Evolutionary conservation across 495 filamentous ascomycete species (phyloP), one percentile per base, ranked within the genome.

Genomic region (Achaetomiella virescens): DNA sequence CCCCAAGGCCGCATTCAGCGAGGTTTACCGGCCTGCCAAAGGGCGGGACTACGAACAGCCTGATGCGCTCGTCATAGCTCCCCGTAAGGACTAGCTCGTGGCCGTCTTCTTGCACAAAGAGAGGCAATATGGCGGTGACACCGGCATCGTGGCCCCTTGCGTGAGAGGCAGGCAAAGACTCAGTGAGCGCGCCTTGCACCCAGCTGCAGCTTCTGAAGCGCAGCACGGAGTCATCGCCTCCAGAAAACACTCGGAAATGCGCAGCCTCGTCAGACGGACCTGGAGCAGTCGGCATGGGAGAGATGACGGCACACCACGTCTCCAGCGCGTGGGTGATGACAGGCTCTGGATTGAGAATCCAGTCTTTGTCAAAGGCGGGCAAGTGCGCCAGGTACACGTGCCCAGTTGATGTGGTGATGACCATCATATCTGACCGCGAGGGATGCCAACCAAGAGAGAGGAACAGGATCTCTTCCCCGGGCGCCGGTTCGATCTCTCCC

Each of bases 31-130:
- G 62, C 25, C 49, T 64, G 14, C 65, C 51, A 24, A 17, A 79
- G 61, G 25, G 85, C 71, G 47, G 81, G 42, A 77, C 55, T 0
- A 68, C 58, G 48, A 74, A 87, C 21, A 95, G 73, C 33, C 93
- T 79, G 36, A 97, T 72, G 65, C 77, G 72, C 59, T 98, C 95
- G 59, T 98, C 93, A 67, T 97, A 98, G 64, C 89, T 92, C 11
- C 93, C 93, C 3, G 91, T 97, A 29, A 96, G 62, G 8, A 96
- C 58, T 7, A 90, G 59, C 18, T 77, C 76, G 0, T 72, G 70
- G 17, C 65, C 70, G 18, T 70, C 70, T 24, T 60, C 48, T 4
- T 68, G 46, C 9, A 79, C 47, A 1, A 74, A 65, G 10, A 90
- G 61, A 0, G 89, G 86, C 29, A 97, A 66, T 53, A 98, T 92